Evolutionary conservation across 106 monocot species (phyloP).

Genomic region (Dioscorea dumetorum): DNA sequence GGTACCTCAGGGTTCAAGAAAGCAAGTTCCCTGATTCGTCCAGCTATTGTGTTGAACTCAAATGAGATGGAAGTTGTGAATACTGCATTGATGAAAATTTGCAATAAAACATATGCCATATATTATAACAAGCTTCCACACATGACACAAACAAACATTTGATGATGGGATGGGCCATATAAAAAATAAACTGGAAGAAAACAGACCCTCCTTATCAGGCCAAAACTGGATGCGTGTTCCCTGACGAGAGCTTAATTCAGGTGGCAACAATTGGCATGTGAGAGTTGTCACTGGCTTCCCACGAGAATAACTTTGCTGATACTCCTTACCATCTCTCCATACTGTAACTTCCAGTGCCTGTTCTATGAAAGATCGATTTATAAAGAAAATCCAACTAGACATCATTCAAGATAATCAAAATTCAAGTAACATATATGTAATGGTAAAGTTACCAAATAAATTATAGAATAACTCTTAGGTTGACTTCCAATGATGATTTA

Average conservation of each 20-base stretch:
- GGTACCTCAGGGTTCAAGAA: slow-evolving; percentile 94
- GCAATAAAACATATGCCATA: neutral
- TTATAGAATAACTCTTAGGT: too few relatives aligned
- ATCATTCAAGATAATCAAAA: too few relatives aligned
- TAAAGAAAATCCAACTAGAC: too few relatives aligned
- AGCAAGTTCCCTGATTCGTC: slow-evolving; percentile 93
- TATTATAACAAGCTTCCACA: neutral
- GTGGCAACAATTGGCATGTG: slow-evolving; percentile 24
- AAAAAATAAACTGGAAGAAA: slow-evolving; percentile 4
- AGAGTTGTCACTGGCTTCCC: slow-evolving; percentile 82
- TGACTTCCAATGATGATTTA: too few relatives aligned
- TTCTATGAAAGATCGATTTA: neutral
- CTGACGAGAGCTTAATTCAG: slow-evolving; percentile 34
- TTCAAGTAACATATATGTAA: too few relatives aligned
- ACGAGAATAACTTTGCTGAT: slow-evolving; percentile 67
- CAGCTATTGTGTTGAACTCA: slow-evolving; percentile 82
- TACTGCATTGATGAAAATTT: slow-evolving; percentile 33
- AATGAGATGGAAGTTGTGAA: slow-evolving; percentile 82
- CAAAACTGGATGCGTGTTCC: slow-evolving; percentile 92
- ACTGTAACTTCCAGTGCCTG: slow-evolving; percentile 90
- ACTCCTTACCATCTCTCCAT: slow-evolving; percentile 89
- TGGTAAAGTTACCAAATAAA: too few relatives aligned
- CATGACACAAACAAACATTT: neutral
- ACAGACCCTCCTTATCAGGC: slow-evolving; percentile 86
- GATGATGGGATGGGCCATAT: neutral